Percentiles rank a stretch among this genome's conserved stretches.
phyloP scores from a whole-genome alignment of 129 eudicot genomes.

The Centella asiatica region DNA sequence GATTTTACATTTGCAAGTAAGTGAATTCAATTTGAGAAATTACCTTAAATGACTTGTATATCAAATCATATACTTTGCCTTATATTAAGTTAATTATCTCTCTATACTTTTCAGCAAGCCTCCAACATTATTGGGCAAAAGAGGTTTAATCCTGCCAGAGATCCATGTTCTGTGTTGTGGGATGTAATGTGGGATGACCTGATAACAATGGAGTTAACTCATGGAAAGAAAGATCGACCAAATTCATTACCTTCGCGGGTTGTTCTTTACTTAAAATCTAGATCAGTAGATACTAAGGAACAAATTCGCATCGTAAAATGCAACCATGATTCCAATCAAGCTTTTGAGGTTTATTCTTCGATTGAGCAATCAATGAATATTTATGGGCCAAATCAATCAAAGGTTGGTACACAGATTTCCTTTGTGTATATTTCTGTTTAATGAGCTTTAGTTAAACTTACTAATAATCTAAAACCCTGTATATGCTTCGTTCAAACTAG shows the following conservation, averaged over 20 bases:
- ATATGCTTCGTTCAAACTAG: not conserved
- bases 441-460: not conserved
- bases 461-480: too few relatives aligned
- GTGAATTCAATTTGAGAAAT: slow-evolving; percentile 11
- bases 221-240: slow-evolving; percentile 79
- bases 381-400: slow-evolving; percentile 68
- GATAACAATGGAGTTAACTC: slow-evolving; percentile 76
- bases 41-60: not conserved
- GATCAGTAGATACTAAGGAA: slow-evolving; percentile 61
- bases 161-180: slow-evolving; percentile 92
- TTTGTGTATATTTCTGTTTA: not conserved
- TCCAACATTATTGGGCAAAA: slow-evolving; percentile 64
- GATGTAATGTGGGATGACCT: slow-evolving; percentile 90
- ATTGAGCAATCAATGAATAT: slow-evolving; percentile 69
- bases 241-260: slow-evolving; percentile 79
- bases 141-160: slow-evolving; percentile 90
- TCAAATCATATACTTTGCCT: not conserved
- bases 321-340: slow-evolving; percentile 65
- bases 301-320: slow-evolving; percentile 81
- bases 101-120: slow-evolving; percentile 49
- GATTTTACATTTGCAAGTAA: slow-evolving; percentile 79
- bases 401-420: slow-evolving; percentile 31
- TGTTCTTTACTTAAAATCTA: slow-evolving; percentile 47
- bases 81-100: not conserved
- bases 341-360: slow-evolving; percentile 64